Evolutionary conservation across 2,329 filamentous ascomycete genomes (phyloP).

Genomic region (Proliferodiscus dingleyae): DNA sequence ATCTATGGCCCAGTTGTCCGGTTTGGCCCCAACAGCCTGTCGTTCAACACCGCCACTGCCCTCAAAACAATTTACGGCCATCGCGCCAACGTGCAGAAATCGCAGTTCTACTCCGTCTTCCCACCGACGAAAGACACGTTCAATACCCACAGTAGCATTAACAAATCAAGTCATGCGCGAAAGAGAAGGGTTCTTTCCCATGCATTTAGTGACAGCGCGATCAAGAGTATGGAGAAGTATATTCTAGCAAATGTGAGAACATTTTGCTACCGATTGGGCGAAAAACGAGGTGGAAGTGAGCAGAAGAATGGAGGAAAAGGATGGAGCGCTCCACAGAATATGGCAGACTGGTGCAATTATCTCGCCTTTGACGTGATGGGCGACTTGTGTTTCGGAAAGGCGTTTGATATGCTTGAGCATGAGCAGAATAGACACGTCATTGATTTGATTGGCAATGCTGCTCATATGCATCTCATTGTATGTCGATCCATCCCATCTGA

Average conservation of each 20-base stretch:
- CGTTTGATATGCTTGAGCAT: conserved; percentile 44
- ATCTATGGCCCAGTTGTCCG: conserved; percentile 57
- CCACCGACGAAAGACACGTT: conserved; percentile 58
- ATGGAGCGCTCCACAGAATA: conserved; percentile 56
- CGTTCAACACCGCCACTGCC: conserved; percentile 68
- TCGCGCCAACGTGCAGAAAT: conserved; percentile 59
- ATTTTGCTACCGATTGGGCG: conserved; percentile 53
- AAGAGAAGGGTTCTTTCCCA: conserved; percentile 62
- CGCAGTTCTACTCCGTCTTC: conserved; percentile 69
- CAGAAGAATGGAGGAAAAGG: conserved; percentile 37
- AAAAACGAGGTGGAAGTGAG: conserved; percentile 26
- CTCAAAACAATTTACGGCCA: conserved; percentile 64
- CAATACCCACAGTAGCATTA: conserved; percentile 69
- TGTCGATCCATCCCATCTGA: neutral
- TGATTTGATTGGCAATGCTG: conserved; percentile 61
- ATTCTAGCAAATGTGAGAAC: conserved; percentile 38
- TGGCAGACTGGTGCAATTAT: conserved; percentile 43
- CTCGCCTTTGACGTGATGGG: conserved; percentile 48
- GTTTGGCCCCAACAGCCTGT: conserved; percentile 71
- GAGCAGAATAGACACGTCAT: conserved; percentile 61
- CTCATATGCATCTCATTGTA: conserved; percentile 64
- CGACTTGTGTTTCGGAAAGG: conserved; percentile 46
- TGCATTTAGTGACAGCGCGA: conserved; percentile 46
- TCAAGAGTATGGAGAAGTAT: conserved; percentile 31
- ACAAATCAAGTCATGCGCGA: conserved; percentile 63